Evolutionary conservation across 805 yeast genomes (phyloP), one percentile per base, ranked within the genome.

Genomic region (Candida arabinofermentans): DNA sequence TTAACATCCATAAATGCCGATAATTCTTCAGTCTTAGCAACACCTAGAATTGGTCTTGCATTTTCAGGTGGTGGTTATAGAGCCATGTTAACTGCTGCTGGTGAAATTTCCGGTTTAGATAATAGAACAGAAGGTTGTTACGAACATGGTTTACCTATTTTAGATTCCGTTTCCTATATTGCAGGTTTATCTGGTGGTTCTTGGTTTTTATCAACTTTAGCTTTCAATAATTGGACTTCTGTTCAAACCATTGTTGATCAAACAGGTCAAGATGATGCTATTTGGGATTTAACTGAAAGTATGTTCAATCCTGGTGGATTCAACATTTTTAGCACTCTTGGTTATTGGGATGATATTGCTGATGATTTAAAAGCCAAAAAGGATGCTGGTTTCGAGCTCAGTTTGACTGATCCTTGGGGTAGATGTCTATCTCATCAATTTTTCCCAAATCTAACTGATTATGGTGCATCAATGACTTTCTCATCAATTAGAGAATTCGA

Each of bases 21-120:
- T 2, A 64, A 70, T 51, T 54, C 63, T 29, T 55, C 77, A 7
- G 67, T 75, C 42, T 32, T 43, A 17, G 42, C 50, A 2, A 51
- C 53, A 16, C 65, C 65, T 14, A 68, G 71, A 37, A 66, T 83
- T 33, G 89, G 79, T 3, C 49, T 75, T 23, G 81, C 88, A 6
- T 79, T 81, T 50, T 73, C 86, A 13, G 96, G 96, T 34, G 96
- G 96, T 57, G 96, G 96, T 3, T 88, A 86, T 61, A 74, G 96
- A 47, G 95, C 96, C 26, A 86, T 88, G 87, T 65, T 88, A 34
- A 65, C 72, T 43, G 96, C 95, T 2, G 96, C 95, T 12, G 96
- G 96, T 27, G 79, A 81, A 58, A 64, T 88, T 17, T 69, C 90
- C 1, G 96, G 91, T 1, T 64, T 86, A 44, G 96, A 88, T 59